Evolutionary conservation across 306 rosid species (phyloP), one percentile per base, ranked within the genome.

Genomic region (Vachellia pachyceras): DNA sequence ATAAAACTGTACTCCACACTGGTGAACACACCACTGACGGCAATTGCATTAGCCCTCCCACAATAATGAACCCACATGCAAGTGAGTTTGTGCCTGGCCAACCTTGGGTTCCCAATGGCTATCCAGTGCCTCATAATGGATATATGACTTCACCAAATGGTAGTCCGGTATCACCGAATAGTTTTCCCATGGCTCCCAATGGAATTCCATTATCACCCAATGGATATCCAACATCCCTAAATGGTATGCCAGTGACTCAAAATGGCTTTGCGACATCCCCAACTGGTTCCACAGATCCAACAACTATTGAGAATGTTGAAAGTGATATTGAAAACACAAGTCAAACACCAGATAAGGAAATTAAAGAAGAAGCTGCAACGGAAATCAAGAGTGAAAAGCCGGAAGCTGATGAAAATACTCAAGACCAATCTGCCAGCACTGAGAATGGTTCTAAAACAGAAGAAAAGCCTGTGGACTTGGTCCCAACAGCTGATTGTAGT

Each of bases 61-160:
- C 83, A 86, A 87, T 95, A 73, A 95, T 95, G 99, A 95, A 95
- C 79, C 98, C 99, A 1, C 99, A 89, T 85, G 98, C 99, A 35
- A 90, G 86, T 46, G 98, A 93, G 96, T 95, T 91, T 86, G 96
- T 95, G 79, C 99, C 98, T 13, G 79, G 87, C 69, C 98, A 95
- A 69, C 89, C 90, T 69, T 93, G 97, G 99, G 83, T 86, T 84
- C 87, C 91, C 70, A 90, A 92, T 85, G 95, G 96, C 78, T 90
- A 90, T 72, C 92, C 92, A 12, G 74, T 88, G 67, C 86, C 99
- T 76, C 92, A 95, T 44, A 89, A 89, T 69, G 94, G 90, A 67
- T 91, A 85, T 73, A 35, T 85, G 76, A 57, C 91, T 73, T 82
- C 93, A 23, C 89, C 93, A 72, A 89, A 89, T 80, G 90, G 89